Conservation (phyloP, 495 filamentous ascomycete genomes). For the Penicillium paradoxum region DNA sequence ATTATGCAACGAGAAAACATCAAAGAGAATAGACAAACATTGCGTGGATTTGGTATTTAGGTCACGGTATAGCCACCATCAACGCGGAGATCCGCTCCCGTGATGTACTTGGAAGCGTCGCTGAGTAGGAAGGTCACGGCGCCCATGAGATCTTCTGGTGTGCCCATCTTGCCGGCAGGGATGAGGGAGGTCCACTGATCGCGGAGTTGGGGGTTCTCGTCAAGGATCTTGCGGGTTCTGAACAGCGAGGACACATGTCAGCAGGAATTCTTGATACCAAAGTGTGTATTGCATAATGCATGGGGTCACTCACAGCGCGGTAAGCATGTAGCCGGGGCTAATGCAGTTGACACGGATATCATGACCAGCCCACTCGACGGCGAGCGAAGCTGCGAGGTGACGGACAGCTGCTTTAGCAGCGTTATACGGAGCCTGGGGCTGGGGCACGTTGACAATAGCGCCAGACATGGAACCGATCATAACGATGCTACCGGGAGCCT, state of each 20-base stretch:
- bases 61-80: constrained; percentile 90
- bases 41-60: constrained; percentile 38
- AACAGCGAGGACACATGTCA: constrained; percentile 10
- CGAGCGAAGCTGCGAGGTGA: constrained; percentile 72
- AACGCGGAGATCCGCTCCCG: constrained; percentile 82
- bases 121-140: constrained; percentile 85
- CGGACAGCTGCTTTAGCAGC: constrained; percentile 84
- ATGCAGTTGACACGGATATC: constrained; percentile 90
- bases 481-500: constrained; percentile 76
- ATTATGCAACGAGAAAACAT: too few relatives aligned
- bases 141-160: constrained; percentile 88
- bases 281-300: neutral
- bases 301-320: constrained; percentile 58
- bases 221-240: constrained; percentile 89
- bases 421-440: constrained; percentile 91
- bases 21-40: too few relatives aligned
- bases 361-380: constrained; percentile 83
- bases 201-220: constrained; percentile 84
- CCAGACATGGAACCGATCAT: constrained; percentile 96
- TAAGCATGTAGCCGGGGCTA: constrained; percentile 90
- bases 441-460: constrained; percentile 86
- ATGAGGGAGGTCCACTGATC: constrained; percentile 87
- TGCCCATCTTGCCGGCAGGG: constrained; percentile 86
- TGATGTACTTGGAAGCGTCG: constrained; percentile 81
- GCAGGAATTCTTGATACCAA: neutral